Evolutionary conservation across 2,329 filamentous ascomycete species (phyloP).

Genomic region (Fusarium brevicatenulatum): DNA sequence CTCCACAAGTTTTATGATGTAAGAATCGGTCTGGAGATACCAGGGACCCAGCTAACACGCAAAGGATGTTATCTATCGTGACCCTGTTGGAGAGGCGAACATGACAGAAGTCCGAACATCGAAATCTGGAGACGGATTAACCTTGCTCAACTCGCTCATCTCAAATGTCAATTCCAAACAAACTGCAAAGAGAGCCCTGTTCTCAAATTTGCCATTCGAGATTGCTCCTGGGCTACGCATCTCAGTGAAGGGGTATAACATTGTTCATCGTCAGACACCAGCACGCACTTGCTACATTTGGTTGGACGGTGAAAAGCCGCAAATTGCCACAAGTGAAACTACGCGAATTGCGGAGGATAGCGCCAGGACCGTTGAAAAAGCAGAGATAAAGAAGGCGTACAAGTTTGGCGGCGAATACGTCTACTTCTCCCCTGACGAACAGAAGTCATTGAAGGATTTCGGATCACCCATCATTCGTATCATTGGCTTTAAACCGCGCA

Average conservation of each 20-base stretch:
- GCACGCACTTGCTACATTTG: slow-evolving; percentile 88
- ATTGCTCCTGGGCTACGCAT: slow-evolving; percentile 86
- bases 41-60: not conserved
- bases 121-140: slow-evolving; percentile 78
- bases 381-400: slow-evolving; percentile 89
- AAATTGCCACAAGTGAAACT: slow-evolving; percentile 81
- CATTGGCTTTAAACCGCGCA: slow-evolving; percentile 90
- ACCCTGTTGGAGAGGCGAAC: slow-evolving; percentile 74
- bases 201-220: slow-evolving; percentile 88
- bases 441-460: slow-evolving; percentile 80
- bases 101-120: slow-evolving; percentile 66
- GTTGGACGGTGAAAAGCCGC: slow-evolving; percentile 83
- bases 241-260: slow-evolving; percentile 91
- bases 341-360: slow-evolving; percentile 82
- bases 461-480: slow-evolving; percentile 86
- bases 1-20: slow-evolving; percentile 91
- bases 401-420: slow-evolving; percentile 95
- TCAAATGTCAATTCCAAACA: slow-evolving; percentile 93
- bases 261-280: slow-evolving; percentile 85
- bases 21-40: slow-evolving; percentile 42
- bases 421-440: slow-evolving; percentile 85
- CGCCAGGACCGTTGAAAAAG: slow-evolving; percentile 78
- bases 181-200: slow-evolving; percentile 83
- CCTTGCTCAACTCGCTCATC: slow-evolving; percentile 80
- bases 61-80: slow-evolving; percentile 90